These are phyloP conservation scores for Neurospora sp. DNA, from an alignment of 495 filamentous ascomycete species.

Conservation along the genomic window DNA sequence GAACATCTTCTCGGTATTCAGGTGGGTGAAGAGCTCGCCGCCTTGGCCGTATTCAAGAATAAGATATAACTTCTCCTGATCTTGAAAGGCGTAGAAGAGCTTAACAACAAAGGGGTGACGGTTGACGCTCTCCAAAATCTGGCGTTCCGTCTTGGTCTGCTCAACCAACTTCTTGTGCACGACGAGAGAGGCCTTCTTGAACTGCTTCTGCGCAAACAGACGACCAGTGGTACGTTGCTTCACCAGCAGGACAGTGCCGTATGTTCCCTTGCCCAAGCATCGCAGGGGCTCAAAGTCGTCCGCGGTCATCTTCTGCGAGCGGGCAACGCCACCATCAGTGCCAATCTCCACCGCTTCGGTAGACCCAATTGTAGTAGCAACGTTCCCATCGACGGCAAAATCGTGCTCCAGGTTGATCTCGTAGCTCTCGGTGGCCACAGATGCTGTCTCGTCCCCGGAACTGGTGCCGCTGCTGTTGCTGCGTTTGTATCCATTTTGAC, in stretches of 20 bases:
- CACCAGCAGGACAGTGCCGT: constrained; percentile 86
- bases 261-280: constrained; percentile 94
- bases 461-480: constrained; percentile 17
- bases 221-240: constrained; percentile 78
- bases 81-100: constrained; percentile 95
- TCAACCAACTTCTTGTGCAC: constrained; percentile 90
- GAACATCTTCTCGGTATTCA: constrained; percentile 87
- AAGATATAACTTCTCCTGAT: constrained; percentile 93
- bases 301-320: constrained; percentile 73
- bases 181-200: constrained; percentile 86
- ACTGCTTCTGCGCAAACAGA: constrained; percentile 95
- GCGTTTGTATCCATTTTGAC: constrained; percentile 17
- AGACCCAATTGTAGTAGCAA: neutral
- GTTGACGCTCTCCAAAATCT: constrained; percentile 88
- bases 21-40: constrained; percentile 85
- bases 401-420: constrained; percentile 83
- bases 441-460: constrained; percentile 33
- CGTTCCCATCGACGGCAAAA: constrained; percentile 41
- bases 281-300: constrained; percentile 84
- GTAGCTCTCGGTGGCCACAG: constrained; percentile 51
- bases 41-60: constrained; percentile 98
- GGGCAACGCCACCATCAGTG: constrained; percentile 28
- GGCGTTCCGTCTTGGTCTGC: constrained; percentile 93
- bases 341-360: constrained; percentile 45
- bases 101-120: constrained; percentile 96